phyloP scores from a whole-genome alignment of 306 rosid genomes.

The Begonia masoniana region DNA sequence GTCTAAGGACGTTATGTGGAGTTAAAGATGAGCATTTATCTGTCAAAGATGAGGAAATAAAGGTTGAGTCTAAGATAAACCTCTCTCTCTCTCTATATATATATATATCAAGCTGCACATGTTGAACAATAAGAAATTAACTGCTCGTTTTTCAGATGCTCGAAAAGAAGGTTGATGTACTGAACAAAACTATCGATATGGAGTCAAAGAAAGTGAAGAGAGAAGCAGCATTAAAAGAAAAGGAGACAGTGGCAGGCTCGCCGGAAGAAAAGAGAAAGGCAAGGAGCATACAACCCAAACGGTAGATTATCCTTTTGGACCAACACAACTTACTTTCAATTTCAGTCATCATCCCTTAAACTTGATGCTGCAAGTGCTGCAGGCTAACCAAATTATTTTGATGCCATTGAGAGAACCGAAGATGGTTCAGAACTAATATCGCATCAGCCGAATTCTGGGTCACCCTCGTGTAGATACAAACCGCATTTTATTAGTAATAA shows the following conservation, averaged over 20 bases:
- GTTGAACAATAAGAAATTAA: constrained; percentile 9
- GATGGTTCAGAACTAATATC: too few relatives aligned
- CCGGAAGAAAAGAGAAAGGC: constrained; percentile 35
- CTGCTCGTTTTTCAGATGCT: constrained; percentile 40
- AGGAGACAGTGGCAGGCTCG: constrained; percentile 48
- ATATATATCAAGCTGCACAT: constrained; percentile 4
- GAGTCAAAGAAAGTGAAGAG: constrained; percentile 83
- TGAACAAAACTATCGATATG: constrained; percentile 70
- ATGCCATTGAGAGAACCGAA: not conserved
- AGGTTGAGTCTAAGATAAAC: constrained; percentile 26
- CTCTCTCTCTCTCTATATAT: not conserved
- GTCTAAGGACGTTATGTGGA: constrained; percentile 52
- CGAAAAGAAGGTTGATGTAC: constrained; percentile 63
- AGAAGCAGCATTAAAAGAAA: constrained; percentile 77
- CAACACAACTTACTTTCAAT: not conserved
- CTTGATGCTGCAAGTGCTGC: constrained; percentile 18
- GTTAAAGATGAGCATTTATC: constrained; percentile 36
- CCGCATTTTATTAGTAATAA: too few relatives aligned
- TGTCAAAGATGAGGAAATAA: constrained; percentile 70
- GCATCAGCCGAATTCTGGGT: too few relatives aligned
- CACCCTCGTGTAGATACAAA: too few relatives aligned
- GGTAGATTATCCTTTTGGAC: constrained; percentile 15
- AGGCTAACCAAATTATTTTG: constrained; percentile 41
- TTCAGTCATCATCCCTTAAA: not conserved
- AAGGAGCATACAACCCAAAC: constrained; percentile 37